Evolutionary conservation across 805 yeast species (phyloP).

Genomic region (Saturnispora quitensis): DNA sequence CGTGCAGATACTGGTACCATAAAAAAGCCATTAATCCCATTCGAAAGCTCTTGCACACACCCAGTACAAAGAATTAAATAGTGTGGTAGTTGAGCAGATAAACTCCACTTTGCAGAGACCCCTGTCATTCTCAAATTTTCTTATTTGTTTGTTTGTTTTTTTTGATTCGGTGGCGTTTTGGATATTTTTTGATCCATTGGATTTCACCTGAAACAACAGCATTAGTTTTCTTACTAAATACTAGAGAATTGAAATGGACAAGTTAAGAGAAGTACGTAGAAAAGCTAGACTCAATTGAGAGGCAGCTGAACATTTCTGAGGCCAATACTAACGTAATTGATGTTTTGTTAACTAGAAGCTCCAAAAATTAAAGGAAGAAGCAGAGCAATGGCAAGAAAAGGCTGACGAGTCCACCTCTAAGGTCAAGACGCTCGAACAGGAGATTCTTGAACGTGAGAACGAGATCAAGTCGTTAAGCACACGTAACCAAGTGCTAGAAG

Average conservation of each 20-base stretch:
- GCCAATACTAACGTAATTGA: background rate
- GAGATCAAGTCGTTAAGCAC: constrained; percentile 88
- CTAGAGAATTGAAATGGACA: constrained; percentile 30
- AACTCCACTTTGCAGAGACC: too few relatives aligned
- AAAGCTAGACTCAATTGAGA: background rate
- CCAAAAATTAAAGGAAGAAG: constrained; percentile 83
- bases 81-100: too few relatives aligned
- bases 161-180: background rate
- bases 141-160: background rate
- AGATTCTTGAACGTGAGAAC: constrained; percentile 84
- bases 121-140: too few relatives aligned
- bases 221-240: background rate
- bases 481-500: constrained; percentile 84
- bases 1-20: too few relatives aligned
- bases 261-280: constrained; percentile 38
- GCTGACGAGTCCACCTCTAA: constrained; percentile 76
- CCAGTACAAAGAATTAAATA: too few relatives aligned
- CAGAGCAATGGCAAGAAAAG: constrained; percentile 96
- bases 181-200: background rate
- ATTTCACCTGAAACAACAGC: background rate
- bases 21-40: too few relatives aligned
- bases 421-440: constrained; percentile 89
- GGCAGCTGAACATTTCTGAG: background rate
- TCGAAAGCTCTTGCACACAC: too few relatives aligned
- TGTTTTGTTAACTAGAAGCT: constrained; percentile 46